Percentiles rank a stretch among this genome's conserved stretches.
These are phyloP conservation scores for Leucosporidium creatinivorum DNA, from an alignment of 768 basidiomycete genomes.

Conservation along the genomic window DNA sequence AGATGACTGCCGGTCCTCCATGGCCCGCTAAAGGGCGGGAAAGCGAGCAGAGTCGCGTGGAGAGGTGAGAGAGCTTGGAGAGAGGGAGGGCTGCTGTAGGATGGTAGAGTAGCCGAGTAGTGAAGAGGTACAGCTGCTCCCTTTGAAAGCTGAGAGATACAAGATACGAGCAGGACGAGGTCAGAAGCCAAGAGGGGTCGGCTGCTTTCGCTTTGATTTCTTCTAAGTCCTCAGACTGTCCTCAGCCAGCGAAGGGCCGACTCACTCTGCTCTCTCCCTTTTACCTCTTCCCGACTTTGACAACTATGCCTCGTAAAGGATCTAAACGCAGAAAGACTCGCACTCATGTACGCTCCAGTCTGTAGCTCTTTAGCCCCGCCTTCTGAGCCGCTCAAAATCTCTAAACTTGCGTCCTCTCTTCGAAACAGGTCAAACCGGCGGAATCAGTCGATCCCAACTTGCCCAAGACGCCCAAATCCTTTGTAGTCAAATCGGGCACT, in stretches of 20 bases:
- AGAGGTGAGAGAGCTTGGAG: too few relatives aligned
- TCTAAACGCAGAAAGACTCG: conserved; percentile 34
- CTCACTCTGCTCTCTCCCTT: not conserved
- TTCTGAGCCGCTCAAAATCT: not conserved
- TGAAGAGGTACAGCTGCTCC: not conserved
- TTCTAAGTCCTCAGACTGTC: too few relatives aligned
- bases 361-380: not conserved
- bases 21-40: too few relatives aligned
- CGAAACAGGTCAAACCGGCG: conserved; percentile 17
- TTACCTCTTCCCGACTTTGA: not conserved
- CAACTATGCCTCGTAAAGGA: conserved; percentile 29
- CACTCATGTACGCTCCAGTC: conserved; percentile 25
- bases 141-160: not conserved
- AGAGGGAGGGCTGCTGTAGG: too few relatives aligned
- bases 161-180: not conserved
- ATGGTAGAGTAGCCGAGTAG: not conserved
- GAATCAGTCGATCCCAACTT: conserved; percentile 6
- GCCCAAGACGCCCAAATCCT: conserved; percentile 64
- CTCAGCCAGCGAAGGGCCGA: too few relatives aligned
- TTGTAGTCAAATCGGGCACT: conserved; percentile 91
- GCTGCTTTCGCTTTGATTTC: too few relatives aligned
- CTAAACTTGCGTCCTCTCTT: not conserved
- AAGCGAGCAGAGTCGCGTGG: too few relatives aligned
- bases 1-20: not conserved
- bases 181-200: not conserved